Conservation (phyloP, 371 early-diverging fungal genomes). For the Haplosporangium sp. region DNA sequence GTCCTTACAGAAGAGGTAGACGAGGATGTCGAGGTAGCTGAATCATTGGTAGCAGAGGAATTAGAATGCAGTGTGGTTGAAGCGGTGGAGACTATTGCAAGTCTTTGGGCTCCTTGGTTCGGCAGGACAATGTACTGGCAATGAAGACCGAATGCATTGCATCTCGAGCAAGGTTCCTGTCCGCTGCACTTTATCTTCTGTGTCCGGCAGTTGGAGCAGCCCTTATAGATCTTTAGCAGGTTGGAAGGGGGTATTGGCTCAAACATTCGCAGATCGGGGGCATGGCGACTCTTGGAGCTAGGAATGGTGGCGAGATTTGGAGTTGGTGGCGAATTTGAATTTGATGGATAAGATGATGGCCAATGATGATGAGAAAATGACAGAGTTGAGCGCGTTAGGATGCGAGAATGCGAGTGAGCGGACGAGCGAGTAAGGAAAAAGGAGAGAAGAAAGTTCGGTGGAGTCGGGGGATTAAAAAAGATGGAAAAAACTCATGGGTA, state of each 20-base stretch:
- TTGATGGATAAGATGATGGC: background rate
- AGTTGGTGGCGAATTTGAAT: slow-evolving; percentile 4
- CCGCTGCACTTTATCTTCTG: slow-evolving; percentile 56
- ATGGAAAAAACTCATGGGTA: background rate
- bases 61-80: background rate
- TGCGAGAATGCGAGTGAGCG: background rate
- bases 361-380: background rate
- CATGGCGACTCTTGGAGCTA: slow-evolving; percentile 39
- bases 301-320: slow-evolving; percentile 19
- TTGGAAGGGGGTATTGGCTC: slow-evolving; percentile 52
- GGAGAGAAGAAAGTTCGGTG: background rate
- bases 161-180: slow-evolving; percentile 48
- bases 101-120: slow-evolving; percentile 43
- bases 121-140: slow-evolving; percentile 54
- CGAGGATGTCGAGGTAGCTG: background rate
- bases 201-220: slow-evolving; percentile 52
- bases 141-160: slow-evolving; percentile 42
- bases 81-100: slow-evolving; percentile 38
- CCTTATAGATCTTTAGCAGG: slow-evolving; percentile 54
- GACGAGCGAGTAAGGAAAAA: background rate
- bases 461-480: slow-evolving; percentile 5
- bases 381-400: background rate
- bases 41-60: too few relatives aligned
- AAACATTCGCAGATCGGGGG: slow-evolving; percentile 50
- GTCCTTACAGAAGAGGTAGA: background rate